Evolutionary conservation across 148 eudicot species (phyloP), one percentile per base, ranked within the genome.

Genomic region (Persicaria tinctoria): DNA sequence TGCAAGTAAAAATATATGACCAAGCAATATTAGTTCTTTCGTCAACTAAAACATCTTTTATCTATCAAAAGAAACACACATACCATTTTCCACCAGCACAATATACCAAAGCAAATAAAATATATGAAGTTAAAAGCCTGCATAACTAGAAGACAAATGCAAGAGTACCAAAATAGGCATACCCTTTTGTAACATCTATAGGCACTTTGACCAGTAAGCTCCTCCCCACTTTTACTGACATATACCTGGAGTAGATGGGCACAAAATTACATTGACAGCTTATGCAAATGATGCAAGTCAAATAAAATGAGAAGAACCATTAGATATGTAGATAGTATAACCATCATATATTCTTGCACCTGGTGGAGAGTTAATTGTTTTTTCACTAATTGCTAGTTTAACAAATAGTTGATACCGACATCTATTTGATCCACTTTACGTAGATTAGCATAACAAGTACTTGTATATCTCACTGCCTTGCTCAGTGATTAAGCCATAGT

Each of bases 181-280:
- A 95, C 97, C 97, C 87, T 90, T 78, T 73, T 90, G 77, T 89
- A 95, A 14, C 85, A 83, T 47, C 63, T 86, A 80, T 95, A 95
- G 70, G 97, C 99, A 79, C 70, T 78, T 85, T 70, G 88, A 75
- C 99, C 99, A 53, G 83, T 78, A 84, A 92, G 77, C 85, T 92
- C 96, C 78, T 89, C 77, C 73, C 99, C 99, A 70, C 77, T 83
- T 79, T 76, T 83, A 47, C 78, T 78, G 75, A 95, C 86, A 83
- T 90, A 95, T 76, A 90, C 97, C 99, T 95, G 85, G 74, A 83
- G 38, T 78, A 47, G 41, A 50, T 41, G 32, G 45, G 51, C 8
- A 73, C 17, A 27, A 62, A 13, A 74, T 18, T 38, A 71, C 44
- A 72, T 70, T 7, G n/a, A 53, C 20, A 17, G 1, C 50, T 1